Evolutionary conservation across 495 filamentous ascomycete genomes (phyloP).

Genomic region (Aspergillus leporis): DNA sequence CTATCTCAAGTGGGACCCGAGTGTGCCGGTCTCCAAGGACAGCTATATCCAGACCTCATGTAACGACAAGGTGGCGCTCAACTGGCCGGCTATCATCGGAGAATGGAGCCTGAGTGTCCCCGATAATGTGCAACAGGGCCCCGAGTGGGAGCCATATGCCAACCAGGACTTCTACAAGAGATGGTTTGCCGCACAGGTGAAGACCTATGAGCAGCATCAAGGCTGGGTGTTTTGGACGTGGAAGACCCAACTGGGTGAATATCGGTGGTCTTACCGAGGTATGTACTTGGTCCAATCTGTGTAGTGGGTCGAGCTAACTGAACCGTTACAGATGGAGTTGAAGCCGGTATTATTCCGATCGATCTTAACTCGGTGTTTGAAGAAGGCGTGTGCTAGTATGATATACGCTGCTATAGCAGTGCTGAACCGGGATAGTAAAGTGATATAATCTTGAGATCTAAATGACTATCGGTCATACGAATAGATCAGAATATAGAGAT

Average conservation of each 20-base stretch:
- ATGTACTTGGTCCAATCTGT: conserved; percentile 3
- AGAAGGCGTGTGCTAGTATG: conserved; percentile 7
- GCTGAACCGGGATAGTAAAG: too few relatives aligned
- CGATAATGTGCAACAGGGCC: conserved; percentile 41
- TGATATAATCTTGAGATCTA: too few relatives aligned
- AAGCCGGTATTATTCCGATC: conserved; percentile 50
- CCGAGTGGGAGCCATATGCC: conserved; percentile 44
- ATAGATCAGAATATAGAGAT: too few relatives aligned
- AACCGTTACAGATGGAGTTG: conserved; percentile 37
- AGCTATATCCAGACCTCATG: conserved; percentile 54
- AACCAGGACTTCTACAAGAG: conserved; percentile 54
- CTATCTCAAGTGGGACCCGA: conserved; percentile 55
- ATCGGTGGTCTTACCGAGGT: conserved; percentile 59
- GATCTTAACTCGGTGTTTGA: conserved; percentile 27
- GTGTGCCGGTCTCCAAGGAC: conserved; percentile 38
- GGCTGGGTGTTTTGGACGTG: conserved; percentile 68
- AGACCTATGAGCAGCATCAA: conserved; percentile 54
- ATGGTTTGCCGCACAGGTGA: conserved; percentile 63
- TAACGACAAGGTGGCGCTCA: conserved; percentile 46
- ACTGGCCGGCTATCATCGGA: conserved; percentile 52
- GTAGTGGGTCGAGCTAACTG: conserved; percentile 4
- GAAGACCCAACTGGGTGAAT: conserved; percentile 59
- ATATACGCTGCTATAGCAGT: too few relatives aligned
- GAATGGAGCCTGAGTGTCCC: conserved; percentile 57
- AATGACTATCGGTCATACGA: too few relatives aligned